Conservation (phyloP, 2,329 filamentous ascomycete species). For the Stagonosporopsis vannaccii region DNA sequence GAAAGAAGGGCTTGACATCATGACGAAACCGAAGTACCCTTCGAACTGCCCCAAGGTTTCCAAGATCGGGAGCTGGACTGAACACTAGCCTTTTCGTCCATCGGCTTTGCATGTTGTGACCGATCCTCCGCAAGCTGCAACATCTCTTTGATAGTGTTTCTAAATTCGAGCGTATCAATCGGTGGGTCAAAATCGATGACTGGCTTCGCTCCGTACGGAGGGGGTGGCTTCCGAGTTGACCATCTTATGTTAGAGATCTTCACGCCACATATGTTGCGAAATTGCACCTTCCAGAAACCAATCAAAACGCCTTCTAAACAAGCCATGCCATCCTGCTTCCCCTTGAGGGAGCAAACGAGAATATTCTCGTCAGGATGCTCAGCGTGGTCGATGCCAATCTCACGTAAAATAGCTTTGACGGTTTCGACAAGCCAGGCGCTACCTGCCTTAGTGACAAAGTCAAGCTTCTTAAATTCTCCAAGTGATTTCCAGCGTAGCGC, state of each 20-base stretch:
- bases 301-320: conserved; percentile 33
- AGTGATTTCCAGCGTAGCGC: conserved; percentile 26
- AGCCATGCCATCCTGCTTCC: conserved; percentile 30
- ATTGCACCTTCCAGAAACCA: conserved; percentile 36
- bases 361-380: conserved; percentile 20
- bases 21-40: not conserved
- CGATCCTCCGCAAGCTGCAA: conserved; percentile 26
- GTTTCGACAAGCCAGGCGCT: conserved; percentile 37
- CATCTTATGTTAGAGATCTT: conserved; percentile 29
- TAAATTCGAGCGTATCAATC: conserved; percentile 26
- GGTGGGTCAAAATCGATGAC: not conserved
- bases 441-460: conserved; percentile 36
- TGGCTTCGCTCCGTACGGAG: not conserved
- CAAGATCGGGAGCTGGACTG: not conserved
- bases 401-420: conserved; percentile 30
- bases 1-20: not conserved
- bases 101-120: not conserved
- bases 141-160: conserved; percentile 28
- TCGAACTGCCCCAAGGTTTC: not conserved
- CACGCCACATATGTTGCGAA: conserved; percentile 35
- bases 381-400: conserved; percentile 33
- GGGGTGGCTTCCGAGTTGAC: conserved; percentile 21
- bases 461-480: conserved; percentile 33
- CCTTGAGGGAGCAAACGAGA: conserved; percentile 34
- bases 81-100: not conserved